Conservation (phyloP, 352 stramenopile species). For the Phytophthora citricola region DNA sequence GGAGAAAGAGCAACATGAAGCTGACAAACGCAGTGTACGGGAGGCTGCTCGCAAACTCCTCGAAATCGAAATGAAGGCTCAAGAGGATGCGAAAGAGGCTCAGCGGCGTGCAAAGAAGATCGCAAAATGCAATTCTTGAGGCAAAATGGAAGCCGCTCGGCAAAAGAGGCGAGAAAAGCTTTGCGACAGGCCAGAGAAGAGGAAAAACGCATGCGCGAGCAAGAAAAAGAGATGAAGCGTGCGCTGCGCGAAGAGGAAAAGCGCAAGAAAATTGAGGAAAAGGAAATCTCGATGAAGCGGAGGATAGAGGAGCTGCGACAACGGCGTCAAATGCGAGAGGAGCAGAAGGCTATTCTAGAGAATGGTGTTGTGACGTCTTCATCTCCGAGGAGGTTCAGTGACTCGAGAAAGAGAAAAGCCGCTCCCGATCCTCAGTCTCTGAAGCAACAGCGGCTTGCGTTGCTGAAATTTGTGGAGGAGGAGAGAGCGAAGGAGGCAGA, state of each 20-base stretch:
- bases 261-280: conserved; percentile 72
- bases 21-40: conserved; percentile 73
- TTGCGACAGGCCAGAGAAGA: conserved; percentile 68
- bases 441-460: conserved; percentile 58
- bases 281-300: conserved; percentile 75
- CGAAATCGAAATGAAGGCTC: conserved; percentile 80
- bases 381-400: conserved; percentile 27
- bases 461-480: conserved; percentile 78
- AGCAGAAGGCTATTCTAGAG: conserved; percentile 76
- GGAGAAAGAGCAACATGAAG: conserved; percentile 66
- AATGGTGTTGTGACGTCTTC: conserved; percentile 73
- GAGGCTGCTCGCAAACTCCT: conserved; percentile 73
- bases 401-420: conserved; percentile 29
- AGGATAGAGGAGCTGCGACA: conserved; percentile 75
- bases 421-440: conserved; percentile 27
- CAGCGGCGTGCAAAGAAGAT: conserved; percentile 69
- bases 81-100: conserved; percentile 79
- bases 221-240: conserved; percentile 76
- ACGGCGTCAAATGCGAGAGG: conserved; percentile 68
- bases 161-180: conserved; percentile 72
- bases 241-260: conserved; percentile 77
- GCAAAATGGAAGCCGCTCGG: conserved; percentile 62
- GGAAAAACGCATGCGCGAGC: conserved; percentile 68
- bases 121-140: conserved; percentile 75
- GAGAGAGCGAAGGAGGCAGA: conserved; percentile 64